Percentiles rank a stretch among this genome's conserved stretches.
Evolutionary conservation across 2,329 filamentous ascomycete genomes (phyloP).

Genomic region (Cercospora sesami): DNA sequence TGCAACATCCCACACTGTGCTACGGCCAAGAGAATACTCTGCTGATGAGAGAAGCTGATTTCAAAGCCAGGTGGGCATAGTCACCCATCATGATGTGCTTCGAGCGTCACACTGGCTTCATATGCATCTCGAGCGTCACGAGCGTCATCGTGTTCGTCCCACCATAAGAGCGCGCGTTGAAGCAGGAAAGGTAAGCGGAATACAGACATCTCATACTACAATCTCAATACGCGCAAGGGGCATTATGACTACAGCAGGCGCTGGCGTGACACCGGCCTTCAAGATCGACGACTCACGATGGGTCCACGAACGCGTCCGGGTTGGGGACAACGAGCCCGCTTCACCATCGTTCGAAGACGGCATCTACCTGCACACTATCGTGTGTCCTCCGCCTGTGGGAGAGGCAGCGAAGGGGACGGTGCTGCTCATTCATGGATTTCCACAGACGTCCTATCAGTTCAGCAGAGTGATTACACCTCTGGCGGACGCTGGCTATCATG

Average conservation of each 20-base stretch:
- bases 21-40: not conserved
- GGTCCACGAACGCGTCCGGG: slow-evolving; percentile 17
- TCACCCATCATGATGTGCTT: not conserved
- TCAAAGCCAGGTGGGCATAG: not conserved
- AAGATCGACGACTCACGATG: slow-evolving; percentile 23
- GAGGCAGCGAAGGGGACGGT: slow-evolving; percentile 39
- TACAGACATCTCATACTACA: not conserved
- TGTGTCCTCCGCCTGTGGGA: slow-evolving; percentile 24
- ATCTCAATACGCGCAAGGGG: not conserved
- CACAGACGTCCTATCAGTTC: slow-evolving; percentile 51
- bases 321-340: slow-evolving; percentile 14
- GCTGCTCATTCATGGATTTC: slow-evolving; percentile 52
- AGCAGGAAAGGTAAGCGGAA: not conserved
- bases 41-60: not conserved
- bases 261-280: slow-evolving; percentile 14
- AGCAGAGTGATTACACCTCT: slow-evolving; percentile 44
- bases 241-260: slow-evolving; percentile 19
- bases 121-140: slow-evolving; percentile 11
- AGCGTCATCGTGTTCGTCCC: not conserved
- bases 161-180: not conserved
- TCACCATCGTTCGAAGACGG: slow-evolving; percentile 20
- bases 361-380: slow-evolving; percentile 34
- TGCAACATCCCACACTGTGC: too few relatives aligned
- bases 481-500: slow-evolving; percentile 33
- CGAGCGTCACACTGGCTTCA: not conserved